Conservation (phyloP, 2,329 filamentous ascomycete species). For the Penicillium sp. region DNA sequence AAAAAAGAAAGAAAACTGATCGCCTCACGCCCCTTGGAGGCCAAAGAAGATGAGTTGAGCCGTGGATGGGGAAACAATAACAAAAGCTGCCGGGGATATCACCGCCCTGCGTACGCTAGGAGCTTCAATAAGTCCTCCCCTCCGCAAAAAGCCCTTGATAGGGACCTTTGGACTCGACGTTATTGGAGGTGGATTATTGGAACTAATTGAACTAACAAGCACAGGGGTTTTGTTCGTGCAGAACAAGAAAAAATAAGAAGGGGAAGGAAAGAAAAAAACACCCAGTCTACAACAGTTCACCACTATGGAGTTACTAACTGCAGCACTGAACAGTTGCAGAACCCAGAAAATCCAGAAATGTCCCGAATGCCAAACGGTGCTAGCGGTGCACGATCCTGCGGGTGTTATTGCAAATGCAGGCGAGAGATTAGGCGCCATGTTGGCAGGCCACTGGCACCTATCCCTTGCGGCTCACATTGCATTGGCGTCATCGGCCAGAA, state of each 20-base stretch:
- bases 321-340: too few relatives aligned
- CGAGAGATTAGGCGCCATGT: constrained; percentile 8
- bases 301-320: too few relatives aligned
- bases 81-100: constrained; percentile 12
- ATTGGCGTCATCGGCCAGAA: constrained; percentile 15
- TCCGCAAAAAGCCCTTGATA: background rate
- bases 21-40: constrained; percentile 8
- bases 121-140: constrained; percentile 15
- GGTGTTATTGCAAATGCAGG: constrained; percentile 12
- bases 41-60: constrained; percentile 8
- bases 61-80: constrained; percentile 13
- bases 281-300: too few relatives aligned
- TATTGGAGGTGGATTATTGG: too few relatives aligned
- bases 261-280: background rate
- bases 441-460: constrained; percentile 7
- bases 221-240: too few relatives aligned
- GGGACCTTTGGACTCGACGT: too few relatives aligned
- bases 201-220: too few relatives aligned
- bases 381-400: constrained; percentile 13
- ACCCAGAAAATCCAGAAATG: background rate
- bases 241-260: background rate
- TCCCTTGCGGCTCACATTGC: constrained; percentile 30
- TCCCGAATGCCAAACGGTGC: constrained; percentile 6
- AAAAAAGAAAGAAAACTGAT: constrained; percentile 10
- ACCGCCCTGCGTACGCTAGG: constrained; percentile 23